phyloP scores from a whole-genome alignment of 495 filamentous ascomycete genomes.

The Penicillium odoratum region DNA sequence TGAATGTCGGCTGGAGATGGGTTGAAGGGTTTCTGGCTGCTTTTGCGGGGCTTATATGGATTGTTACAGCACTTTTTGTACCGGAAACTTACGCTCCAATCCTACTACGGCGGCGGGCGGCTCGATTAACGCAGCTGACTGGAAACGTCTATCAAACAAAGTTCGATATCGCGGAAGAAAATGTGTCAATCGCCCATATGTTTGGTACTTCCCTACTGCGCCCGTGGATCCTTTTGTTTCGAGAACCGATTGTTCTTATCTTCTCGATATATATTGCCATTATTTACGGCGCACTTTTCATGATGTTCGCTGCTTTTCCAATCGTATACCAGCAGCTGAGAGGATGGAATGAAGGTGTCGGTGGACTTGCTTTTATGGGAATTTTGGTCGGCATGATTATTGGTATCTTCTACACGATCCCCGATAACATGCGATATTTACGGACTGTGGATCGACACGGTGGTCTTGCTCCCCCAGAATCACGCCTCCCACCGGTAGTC shows the following conservation, averaged over 20 bases:
- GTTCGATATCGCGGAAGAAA: conserved; percentile 47
- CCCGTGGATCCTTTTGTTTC: conserved; percentile 51
- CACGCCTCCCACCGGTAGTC: conserved; percentile 47
- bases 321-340: conserved; percentile 75
- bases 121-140: conserved; percentile 50
- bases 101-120: conserved; percentile 54
- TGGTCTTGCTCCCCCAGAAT: conserved; percentile 49
- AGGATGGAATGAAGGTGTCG: conserved; percentile 70
- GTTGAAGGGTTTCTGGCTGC: conserved; percentile 58
- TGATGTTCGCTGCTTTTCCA: conserved; percentile 80
- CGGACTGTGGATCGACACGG: conserved; percentile 32
- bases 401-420: conserved; percentile 51
- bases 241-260: conserved; percentile 61
- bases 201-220: conserved; percentile 48
- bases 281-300: conserved; percentile 74
- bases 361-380: conserved; percentile 76
- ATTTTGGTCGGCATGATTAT: conserved; percentile 81
- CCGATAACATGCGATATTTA: conserved; percentile 52
- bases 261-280: conserved; percentile 74
- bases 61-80: conserved; percentile 52
- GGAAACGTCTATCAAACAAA: conserved; percentile 57
- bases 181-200: conserved; percentile 30
- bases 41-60: conserved; percentile 56
- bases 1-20: conserved; percentile 65
- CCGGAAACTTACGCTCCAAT: conserved; percentile 65